A percentile compares a stretch with the other conserved stretches of the same genome.
Conservation (phyloP, 2,329 filamentous ascomycete genomes). For the Fusarium bactridioides region DNA sequence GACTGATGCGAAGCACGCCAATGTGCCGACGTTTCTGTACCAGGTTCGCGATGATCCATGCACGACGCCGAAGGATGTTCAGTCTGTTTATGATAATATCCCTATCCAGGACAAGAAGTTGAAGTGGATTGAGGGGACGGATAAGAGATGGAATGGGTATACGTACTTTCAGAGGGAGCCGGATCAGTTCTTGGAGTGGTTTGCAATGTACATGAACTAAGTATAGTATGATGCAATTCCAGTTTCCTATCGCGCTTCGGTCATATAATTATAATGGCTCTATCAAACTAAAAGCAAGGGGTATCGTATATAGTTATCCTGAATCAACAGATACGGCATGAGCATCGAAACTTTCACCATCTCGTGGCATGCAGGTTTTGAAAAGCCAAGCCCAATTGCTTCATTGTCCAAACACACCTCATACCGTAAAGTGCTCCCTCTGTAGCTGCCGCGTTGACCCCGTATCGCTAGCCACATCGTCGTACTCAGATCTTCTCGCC, state of each 20-base stretch:
- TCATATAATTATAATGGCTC: not conserved
- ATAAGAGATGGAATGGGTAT: conserved; percentile 21
- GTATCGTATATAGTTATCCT: conserved; percentile 9
- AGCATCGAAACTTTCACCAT: rapidly evolving
- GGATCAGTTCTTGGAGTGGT: conserved; percentile 27
- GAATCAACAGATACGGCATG: not conserved
- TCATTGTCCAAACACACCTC: not conserved
- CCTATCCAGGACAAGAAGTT: conserved; percentile 17
- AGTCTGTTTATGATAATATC: conserved; percentile 26
- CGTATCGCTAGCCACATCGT: conserved; percentile 35
- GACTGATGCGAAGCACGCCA: conserved; percentile 14
- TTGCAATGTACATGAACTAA: conserved; percentile 17
- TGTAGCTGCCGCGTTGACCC: conserved; percentile 34
- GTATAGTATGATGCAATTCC: no score
- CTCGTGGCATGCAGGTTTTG: not conserved
- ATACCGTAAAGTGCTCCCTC: conserved; percentile 34
- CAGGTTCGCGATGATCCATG: conserved; percentile 17
- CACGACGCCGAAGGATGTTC: conserved; percentile 19
- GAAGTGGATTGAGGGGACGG: conserved; percentile 19
- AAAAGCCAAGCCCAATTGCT: not conserved
- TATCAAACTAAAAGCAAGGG: not conserved
- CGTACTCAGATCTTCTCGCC: conserved; percentile 23
- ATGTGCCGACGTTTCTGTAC: conserved; percentile 22
- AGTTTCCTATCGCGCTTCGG: rapidly evolving
- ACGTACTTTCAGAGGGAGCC: conserved; percentile 26